phyloP scores from a whole-genome alignment of 2,329 filamentous ascomycete species.

The Colletotrichum paranaense region DNA sequence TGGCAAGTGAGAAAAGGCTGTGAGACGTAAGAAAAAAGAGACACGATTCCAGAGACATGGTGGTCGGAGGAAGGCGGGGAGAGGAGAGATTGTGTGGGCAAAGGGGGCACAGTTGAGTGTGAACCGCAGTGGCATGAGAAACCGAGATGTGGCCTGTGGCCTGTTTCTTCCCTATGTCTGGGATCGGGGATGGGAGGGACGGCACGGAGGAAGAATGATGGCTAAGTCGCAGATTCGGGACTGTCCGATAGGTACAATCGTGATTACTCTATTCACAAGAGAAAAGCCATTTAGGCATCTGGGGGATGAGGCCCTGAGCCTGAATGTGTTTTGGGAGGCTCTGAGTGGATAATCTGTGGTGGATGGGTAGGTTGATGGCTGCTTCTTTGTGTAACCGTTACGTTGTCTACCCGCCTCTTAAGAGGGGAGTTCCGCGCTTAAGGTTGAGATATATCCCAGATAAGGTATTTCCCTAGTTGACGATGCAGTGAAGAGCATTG shows the following conservation, averaged over 20 bases:
- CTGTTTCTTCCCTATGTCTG: slow-evolving; percentile 8
- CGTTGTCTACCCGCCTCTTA: background rate
- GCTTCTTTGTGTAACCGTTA: background rate
- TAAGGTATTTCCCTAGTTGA: background rate
- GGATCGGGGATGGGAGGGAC: slow-evolving; percentile 13
- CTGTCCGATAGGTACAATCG: background rate
- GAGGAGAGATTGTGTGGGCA: background rate
- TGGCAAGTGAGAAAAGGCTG: background rate
- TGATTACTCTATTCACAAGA: background rate
- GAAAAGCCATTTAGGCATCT: background rate
- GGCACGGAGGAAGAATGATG: background rate
- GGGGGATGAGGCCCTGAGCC: background rate
- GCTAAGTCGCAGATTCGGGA: slow-evolving; percentile 8
- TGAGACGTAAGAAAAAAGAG: background rate
- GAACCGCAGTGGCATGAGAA: background rate
- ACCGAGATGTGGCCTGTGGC: background rate
- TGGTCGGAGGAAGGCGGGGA: slow-evolving; percentile 1
- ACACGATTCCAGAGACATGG: background rate
- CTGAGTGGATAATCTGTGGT: background rate
- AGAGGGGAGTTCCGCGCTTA: background rate
- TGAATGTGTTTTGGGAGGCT: background rate
- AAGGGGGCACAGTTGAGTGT: background rate
- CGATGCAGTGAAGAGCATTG: background rate
- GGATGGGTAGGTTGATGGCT: background rate
- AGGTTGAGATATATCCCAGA: background rate